Conservation (phyloP, 1,284 basidiomycete genomes). For the Trametes sp. region DNA sequence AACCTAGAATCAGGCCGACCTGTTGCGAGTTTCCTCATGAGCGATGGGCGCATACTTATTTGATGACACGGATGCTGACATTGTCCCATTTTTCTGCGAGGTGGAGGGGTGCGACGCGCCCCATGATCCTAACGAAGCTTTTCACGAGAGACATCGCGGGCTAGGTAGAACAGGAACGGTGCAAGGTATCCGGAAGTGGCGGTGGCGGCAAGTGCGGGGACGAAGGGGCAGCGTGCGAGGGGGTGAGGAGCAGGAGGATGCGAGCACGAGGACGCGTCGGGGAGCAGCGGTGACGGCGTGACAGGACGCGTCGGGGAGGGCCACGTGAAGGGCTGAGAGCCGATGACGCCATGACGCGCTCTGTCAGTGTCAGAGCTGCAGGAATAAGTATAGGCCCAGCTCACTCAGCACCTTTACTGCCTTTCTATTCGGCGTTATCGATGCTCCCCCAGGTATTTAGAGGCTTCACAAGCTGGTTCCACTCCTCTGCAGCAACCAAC, state of each 20-base stretch:
- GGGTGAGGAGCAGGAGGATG: neutral
- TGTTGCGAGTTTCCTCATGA: slow-evolving; percentile 43
- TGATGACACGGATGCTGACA: slow-evolving; percentile 54
- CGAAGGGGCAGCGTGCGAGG: neutral
- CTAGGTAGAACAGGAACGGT: neutral
- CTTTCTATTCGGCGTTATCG: slow-evolving; percentile 9
- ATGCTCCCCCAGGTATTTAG: slow-evolving; percentile 41
- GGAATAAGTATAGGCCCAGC: neutral
- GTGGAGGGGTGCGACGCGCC: slow-evolving; percentile 84
- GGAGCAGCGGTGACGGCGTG: slow-evolving; percentile 18
- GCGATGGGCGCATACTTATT: slow-evolving; percentile 21
- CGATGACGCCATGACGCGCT: slow-evolving; percentile 29
- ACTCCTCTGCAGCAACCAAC: slow-evolving; percentile 28
- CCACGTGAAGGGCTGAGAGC: slow-evolving; percentile 8
- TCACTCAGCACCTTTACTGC: slow-evolving; percentile 22
- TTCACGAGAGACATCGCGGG: slow-evolving; percentile 50
- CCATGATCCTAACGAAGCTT: slow-evolving; percentile 68
- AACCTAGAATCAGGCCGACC: slow-evolving; percentile 87
- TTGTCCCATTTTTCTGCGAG: slow-evolving; percentile 93
- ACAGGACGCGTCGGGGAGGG: slow-evolving; percentile 22
- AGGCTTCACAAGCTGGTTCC: slow-evolving; percentile 28
- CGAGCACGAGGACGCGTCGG: slow-evolving; percentile 10
- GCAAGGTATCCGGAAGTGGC: neutral
- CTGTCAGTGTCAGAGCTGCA: neutral
- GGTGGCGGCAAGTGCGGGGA: neutral